A percentile compares a stretch with the other conserved stretches of the same genome.
Evolutionary conservation across 352 stramenopile species (phyloP).

Genomic region (Achlya hypogyna): DNA sequence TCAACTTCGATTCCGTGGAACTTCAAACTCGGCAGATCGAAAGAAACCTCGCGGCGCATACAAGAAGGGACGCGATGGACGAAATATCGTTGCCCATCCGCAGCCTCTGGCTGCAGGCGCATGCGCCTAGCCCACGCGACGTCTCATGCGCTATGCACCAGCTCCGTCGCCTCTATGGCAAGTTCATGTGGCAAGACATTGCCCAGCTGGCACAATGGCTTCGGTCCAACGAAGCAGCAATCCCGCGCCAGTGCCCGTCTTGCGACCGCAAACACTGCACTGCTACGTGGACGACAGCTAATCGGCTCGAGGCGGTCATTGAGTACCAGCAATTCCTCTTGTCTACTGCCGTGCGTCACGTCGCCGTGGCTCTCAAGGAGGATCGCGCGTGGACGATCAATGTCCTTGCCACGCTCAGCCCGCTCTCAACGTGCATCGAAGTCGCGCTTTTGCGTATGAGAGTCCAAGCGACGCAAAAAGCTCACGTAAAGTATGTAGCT

Average conservation of each 20-base stretch:
- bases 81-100: neutral
- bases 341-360: neutral
- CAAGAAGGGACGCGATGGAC: neutral
- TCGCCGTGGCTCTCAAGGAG: neutral
- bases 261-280: neutral
- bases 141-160: neutral
- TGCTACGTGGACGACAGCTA: neutral
- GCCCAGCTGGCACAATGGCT: neutral
- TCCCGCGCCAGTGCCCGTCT: neutral
- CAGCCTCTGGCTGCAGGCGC: conserved; percentile 7
- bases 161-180: neutral
- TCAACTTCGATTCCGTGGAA: neutral
- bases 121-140: neutral
- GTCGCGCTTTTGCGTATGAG: neutral
- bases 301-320: neutral
- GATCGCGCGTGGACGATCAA: neutral
- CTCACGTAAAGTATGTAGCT: neutral
- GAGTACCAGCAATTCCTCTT: neutral
- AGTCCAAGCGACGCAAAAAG: neutral
- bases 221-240: neutral
- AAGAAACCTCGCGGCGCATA: neutral
- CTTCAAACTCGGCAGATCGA: neutral
- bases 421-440: neutral
- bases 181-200: neutral
- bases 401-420: neutral